Evolutionary conservation across 352 stramenopile species (phyloP), one percentile per base, ranked within the genome.

Genomic region (Phytophthora fragariaefolia): DNA sequence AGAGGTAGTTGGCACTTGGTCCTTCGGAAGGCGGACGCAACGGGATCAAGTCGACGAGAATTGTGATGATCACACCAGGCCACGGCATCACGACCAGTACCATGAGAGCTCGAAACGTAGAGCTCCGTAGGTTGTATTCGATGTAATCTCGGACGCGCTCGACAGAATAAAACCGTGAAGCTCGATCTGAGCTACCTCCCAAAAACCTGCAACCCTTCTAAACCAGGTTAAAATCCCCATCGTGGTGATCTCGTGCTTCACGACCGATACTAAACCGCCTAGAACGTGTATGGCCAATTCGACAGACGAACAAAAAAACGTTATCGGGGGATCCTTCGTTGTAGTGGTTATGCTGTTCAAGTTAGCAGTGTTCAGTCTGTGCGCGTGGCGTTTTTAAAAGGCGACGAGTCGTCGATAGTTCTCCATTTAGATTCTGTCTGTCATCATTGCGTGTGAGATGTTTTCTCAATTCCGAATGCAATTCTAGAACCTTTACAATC

Each of bases 121-220:
- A 64, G 2, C 45, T 53, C 18, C 24, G 8, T 6, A 52, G 10
- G 2, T 34, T 58, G 48, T 72, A 72, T 2, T 2, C 4, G 9
- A 58, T 38, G 15, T 59, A 40, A 9, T 61, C 46, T 3, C 40
- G 23, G 5, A 72, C 40, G 13, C 63, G 68, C 12, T 66, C 13
- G 18, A 27, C 36, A 0, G 68, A 69, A 24, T 76, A 72, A 20
- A 32, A 58, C 64, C 64, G 42, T 72, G 50, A 18, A 72, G 64
- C n/a, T 67, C 57, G 12, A 72, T 42, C n/a, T 67, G 64, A 13
- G 51, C 36, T 6, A 24, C 26, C n/a, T 58, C 48, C 57, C 50
- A 65, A 15, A 49, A 32, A 4, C 36, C 43, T 1, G 32, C 38
- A 24, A 58, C 18, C 32, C 23, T 65, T 27, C 45, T n/a, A 7